phyloP scores from a whole-genome alignment of 2,329 filamentous ascomycete genomes.

The Fusarium sp. region DNA sequence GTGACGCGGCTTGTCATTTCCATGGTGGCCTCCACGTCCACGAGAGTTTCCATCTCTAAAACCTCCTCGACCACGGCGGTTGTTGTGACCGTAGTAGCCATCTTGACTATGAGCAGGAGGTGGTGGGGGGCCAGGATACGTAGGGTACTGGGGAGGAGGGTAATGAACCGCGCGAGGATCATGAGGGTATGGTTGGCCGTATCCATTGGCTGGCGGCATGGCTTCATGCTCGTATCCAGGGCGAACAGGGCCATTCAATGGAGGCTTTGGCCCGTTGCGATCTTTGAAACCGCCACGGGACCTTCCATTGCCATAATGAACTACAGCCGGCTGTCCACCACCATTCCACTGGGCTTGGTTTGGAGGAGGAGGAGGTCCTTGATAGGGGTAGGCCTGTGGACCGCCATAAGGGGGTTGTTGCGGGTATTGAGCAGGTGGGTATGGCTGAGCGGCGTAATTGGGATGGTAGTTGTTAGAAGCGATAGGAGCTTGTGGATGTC shows the following conservation, averaged over 20 bases:
- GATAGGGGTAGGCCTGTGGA: slow-evolving; percentile 57
- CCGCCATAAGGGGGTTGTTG: slow-evolving; percentile 61
- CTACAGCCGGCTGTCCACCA: slow-evolving; percentile 52
- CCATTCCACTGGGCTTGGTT: slow-evolving; percentile 54
- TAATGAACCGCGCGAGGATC: slow-evolving; percentile 56
- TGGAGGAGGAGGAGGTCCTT: slow-evolving; percentile 53
- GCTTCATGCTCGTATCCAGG: slow-evolving; percentile 54
- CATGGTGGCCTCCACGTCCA: slow-evolving; percentile 57
- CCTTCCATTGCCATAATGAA: slow-evolving; percentile 56
- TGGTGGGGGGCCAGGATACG: slow-evolving; percentile 58
- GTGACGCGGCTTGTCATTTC: slow-evolving; percentile 61
- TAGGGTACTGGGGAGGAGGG: slow-evolving; percentile 54
- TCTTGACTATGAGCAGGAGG: slow-evolving; percentile 54
- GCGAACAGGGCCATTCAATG: slow-evolving; percentile 52
- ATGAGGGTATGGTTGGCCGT: slow-evolving; percentile 57
- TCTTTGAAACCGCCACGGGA: slow-evolving; percentile 62
- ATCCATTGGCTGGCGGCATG: slow-evolving; percentile 54
- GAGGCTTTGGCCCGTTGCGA: slow-evolving; percentile 56
- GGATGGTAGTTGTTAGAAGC: slow-evolving; percentile 69
- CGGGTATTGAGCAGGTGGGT: slow-evolving; percentile 58
- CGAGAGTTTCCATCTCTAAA: slow-evolving; percentile 56
- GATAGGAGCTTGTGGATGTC: slow-evolving; percentile 63
- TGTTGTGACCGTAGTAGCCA: slow-evolving; percentile 53
- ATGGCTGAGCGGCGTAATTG: slow-evolving; percentile 69
- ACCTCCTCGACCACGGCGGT: slow-evolving; percentile 54